These are phyloP conservation scores for Oryza coarctata DNA, from an alignment of 176 grass and related monocot genomes.

Conservation along the genomic window DNA sequence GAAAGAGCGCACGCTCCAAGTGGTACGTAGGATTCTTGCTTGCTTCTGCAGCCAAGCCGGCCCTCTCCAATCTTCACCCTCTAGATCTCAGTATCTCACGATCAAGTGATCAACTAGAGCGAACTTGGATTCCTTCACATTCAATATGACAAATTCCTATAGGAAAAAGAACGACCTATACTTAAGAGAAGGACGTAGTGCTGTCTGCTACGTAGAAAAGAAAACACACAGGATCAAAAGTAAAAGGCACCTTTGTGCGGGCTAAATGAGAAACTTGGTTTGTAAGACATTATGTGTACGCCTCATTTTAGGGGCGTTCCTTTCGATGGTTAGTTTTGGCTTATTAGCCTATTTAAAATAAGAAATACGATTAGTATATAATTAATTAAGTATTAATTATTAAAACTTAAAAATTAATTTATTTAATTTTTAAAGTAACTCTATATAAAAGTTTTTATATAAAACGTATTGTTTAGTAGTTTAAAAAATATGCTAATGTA, in stretches of 20 bases:
- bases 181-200: neutral
- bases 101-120: neutral
- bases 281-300: slow-evolving; percentile 1
- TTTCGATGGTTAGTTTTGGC: too few species aligned
- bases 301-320: neutral
- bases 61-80: slow-evolving; percentile 9
- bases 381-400: too few species aligned
- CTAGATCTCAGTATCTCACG: neutral
- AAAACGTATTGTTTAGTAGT: too few species aligned
- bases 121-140: neutral
- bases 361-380: too few species aligned
- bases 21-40: slow-evolving; percentile 42
- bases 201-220: neutral
- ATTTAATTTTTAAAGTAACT: too few species aligned
- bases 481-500: too few species aligned
- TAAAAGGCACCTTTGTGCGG: neutral
- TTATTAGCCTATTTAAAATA: too few species aligned
- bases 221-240: neutral
- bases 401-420: too few species aligned
- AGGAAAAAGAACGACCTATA: neutral
- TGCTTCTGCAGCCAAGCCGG: slow-evolving; percentile 34
- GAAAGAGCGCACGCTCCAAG: slow-evolving; percentile 6
- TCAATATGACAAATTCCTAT: neutral
- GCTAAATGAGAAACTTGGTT: slow-evolving; percentile 16
- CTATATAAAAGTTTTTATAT: too few species aligned